Conservation (phyloP, 2,329 filamentous ascomycete species). For the Phialophora macrospora region DNA sequence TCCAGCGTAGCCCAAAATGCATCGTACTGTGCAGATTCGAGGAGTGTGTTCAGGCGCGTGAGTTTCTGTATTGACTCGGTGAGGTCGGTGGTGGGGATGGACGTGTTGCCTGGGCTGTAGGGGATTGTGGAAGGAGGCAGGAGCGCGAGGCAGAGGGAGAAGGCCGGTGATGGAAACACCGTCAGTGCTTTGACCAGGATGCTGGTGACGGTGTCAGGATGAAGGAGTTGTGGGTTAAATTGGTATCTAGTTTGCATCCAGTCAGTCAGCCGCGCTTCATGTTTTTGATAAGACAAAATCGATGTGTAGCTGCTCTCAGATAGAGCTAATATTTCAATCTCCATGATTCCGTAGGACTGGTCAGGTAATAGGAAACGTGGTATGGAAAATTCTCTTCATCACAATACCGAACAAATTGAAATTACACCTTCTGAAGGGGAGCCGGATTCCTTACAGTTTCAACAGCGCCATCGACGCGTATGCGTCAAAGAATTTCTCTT, state of each 20-base stretch:
- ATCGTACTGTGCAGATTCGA: constrained; percentile 87
- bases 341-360: constrained; percentile 63
- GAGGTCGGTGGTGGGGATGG: constrained; percentile 57
- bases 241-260: constrained; percentile 73
- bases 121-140: constrained; percentile 82
- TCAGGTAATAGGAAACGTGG: constrained; percentile 99
- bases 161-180: constrained; percentile 94
- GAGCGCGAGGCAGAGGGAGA: constrained; percentile 90
- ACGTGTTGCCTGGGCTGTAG: constrained; percentile 57
- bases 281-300: neutral
- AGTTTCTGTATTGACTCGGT: constrained; percentile 91
- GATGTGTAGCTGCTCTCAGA: constrained; percentile 60
- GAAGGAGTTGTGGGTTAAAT: constrained; percentile 97
- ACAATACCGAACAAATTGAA: constrained; percentile 43
- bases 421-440: neutral
- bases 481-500: constrained; percentile 90
- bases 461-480: constrained; percentile 95
- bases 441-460: constrained; percentile 76
- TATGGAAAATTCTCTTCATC: constrained; percentile 70
- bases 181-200: constrained; percentile 97
- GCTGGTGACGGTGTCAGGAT: constrained; percentile 97
- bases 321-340: constrained; percentile 73
- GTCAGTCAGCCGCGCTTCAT: constrained; percentile 24
- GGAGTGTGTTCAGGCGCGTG: constrained; percentile 78
- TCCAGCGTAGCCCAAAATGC: constrained; percentile 93